Conservation (phyloP, 306 rosid species). For the Sechiopsis laciniata region DNA sequence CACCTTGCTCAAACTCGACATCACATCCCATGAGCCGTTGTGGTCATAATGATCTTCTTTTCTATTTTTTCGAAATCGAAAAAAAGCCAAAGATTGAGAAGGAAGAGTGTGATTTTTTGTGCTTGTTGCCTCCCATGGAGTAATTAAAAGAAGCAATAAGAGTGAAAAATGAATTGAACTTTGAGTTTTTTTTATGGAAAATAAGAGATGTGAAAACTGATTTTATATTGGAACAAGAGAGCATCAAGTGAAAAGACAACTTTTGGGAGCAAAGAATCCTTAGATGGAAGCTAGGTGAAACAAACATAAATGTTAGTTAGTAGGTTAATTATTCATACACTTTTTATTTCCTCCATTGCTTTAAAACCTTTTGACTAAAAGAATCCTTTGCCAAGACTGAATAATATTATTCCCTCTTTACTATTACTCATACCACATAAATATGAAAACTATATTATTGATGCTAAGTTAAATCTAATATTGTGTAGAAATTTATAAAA, state of each 20-base stretch:
- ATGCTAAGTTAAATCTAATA: too few species aligned
- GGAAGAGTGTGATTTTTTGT: neutral
- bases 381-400: neutral
- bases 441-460: neutral
- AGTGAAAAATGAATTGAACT: too few species aligned
- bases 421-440: neutral
- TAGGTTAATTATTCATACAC: constrained; percentile 4
- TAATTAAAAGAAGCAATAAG: too few species aligned
- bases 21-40: constrained; percentile 23
- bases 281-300: neutral
- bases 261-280: neutral
- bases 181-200: too few species aligned
- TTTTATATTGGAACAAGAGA: neutral
- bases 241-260: neutral
- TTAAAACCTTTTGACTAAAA: neutral
- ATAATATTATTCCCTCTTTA: neutral
- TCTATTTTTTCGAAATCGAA: constrained; percentile 25
- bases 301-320: neutral
- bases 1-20: constrained; percentile 33
- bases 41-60: constrained; percentile 21
- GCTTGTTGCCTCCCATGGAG: neutral
- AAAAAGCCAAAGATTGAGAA: too few species aligned
- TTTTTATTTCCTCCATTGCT: constrained; percentile 13
- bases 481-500: too few species aligned
- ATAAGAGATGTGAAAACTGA: too few species aligned